These are phyloP conservation scores for Puccinellia tenuiflora DNA, from an alignment of 176 grass and related monocot species.

Conservation along the genomic window DNA sequence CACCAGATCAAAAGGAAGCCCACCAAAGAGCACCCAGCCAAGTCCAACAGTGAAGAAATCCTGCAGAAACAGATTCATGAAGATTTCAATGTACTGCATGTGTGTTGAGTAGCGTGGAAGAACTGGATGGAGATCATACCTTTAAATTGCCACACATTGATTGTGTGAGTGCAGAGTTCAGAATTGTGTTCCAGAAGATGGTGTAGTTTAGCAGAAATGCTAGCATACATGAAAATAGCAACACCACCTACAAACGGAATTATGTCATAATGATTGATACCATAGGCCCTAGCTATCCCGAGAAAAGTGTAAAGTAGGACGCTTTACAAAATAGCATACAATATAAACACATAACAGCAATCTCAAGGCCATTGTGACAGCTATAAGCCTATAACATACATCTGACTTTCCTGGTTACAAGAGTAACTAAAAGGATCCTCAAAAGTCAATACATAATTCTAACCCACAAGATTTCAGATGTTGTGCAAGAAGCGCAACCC, in stretches of 20 bases:
- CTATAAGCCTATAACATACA: neutral
- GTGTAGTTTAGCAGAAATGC: constrained; percentile 97
- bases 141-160: constrained; percentile 99
- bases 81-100: neutral
- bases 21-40: constrained; percentile 91
- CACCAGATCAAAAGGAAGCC: constrained; percentile 95
- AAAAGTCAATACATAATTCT: neutral
- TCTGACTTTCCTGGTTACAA: neutral
- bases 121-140: constrained; percentile 37
- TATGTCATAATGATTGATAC: neutral
- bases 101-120: neutral
- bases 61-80: constrained; percentile 35
- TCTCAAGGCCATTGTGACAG: neutral
- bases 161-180: constrained; percentile 96
- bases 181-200: constrained; percentile 94
- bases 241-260: constrained; percentile 59
- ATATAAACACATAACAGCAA: neutral
- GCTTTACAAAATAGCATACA: neutral
- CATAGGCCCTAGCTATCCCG: neutral
- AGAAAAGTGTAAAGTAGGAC: neutral
- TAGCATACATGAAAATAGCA: constrained; percentile 84
- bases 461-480: neutral
- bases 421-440: neutral
- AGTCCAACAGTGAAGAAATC: constrained; percentile 93
- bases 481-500: neutral